These are phyloP conservation scores for Smallanthus sonchifolius DNA, from an alignment of 129 eudicot genomes.

Conservation along the genomic window DNA sequence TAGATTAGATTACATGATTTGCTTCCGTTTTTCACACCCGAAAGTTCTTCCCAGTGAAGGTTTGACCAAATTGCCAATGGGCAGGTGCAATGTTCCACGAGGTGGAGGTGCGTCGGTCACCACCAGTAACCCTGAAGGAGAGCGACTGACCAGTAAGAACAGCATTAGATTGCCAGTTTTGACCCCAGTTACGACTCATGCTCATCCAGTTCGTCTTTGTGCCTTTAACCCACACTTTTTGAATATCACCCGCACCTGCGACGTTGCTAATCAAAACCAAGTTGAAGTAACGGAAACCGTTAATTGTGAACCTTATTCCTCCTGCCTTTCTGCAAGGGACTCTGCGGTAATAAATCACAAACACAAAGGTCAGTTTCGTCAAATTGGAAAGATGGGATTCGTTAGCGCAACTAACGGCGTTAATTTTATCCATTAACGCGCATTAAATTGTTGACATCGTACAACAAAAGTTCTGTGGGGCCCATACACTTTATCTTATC, in stretches of 20 bases:
- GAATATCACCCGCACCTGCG: constrained; percentile 79
- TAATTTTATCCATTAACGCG: not conserved
- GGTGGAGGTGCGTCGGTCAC: constrained; percentile 70
- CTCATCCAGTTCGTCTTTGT: constrained; percentile 62
- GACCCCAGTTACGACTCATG: constrained; percentile 89
- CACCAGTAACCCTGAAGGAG: constrained; percentile 62
- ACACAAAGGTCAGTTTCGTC: constrained; percentile 16
- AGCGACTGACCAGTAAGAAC: constrained; percentile 66
- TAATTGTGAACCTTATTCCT: constrained; percentile 72
- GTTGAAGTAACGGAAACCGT: constrained; percentile 89
- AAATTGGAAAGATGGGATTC: not conserved
- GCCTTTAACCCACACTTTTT: constrained; percentile 57
- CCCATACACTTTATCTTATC: constrained; percentile 8
- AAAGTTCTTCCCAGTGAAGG: constrained; percentile 73
- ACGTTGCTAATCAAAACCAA: constrained; percentile 70
- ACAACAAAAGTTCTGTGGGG: not conserved
- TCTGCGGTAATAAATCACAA: constrained; percentile 33
- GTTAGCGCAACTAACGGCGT: not conserved
- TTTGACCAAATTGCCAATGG: constrained; percentile 85
- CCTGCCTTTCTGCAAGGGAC: constrained; percentile 86
- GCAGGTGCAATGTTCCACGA: constrained; percentile 76
- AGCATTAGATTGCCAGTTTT: constrained; percentile 75
- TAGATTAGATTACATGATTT: not conserved
- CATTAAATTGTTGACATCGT: not conserved
- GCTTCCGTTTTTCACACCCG: constrained; percentile 34